Conservation (phyloP, 495 filamentous ascomycete species). For the Aspergillus panamensis region DNA sequence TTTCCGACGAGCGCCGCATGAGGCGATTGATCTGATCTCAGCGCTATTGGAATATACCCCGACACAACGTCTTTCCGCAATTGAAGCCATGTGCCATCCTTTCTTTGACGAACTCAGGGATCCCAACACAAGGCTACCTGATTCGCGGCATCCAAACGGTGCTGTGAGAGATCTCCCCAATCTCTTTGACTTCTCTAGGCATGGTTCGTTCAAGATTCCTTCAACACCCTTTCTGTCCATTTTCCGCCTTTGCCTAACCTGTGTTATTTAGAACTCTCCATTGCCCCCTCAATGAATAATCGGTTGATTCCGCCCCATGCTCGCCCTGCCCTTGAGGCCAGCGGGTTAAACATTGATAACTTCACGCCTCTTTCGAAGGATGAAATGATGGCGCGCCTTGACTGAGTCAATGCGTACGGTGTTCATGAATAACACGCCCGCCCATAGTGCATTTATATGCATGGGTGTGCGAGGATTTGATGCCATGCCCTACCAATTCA, state of each 20-base stretch:
- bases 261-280: constrained; percentile 75
- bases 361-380: constrained; percentile 85
- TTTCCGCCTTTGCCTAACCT: constrained; percentile 8
- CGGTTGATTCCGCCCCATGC: constrained; percentile 83
- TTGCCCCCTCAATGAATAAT: constrained; percentile 80
- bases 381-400: constrained; percentile 96
- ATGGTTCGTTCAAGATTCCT: constrained; percentile 68
- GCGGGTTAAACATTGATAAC: constrained; percentile 89
- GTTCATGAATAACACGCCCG: constrained; percentile 43
- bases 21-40: constrained; percentile 94
- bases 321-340: constrained; percentile 64
- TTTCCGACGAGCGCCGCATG: constrained; percentile 87
- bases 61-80: constrained; percentile 86
- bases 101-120: constrained; percentile 98
- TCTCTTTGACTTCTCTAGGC: constrained; percentile 89
- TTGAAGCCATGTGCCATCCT: constrained; percentile 96
- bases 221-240: constrained; percentile 8
- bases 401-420: constrained; percentile 59
- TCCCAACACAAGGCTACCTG: constrained; percentile 79
- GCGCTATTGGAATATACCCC: constrained; percentile 93
- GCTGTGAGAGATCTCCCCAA: constrained; percentile 75
- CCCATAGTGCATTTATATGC: constrained; percentile 29
- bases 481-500: constrained; percentile 35
- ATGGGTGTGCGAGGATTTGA: constrained; percentile 31
- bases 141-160: constrained; percentile 81